phyloP scores from a whole-genome alignment of 164 flowering plant genomes.

The Hamamelis virginiana region DNA sequence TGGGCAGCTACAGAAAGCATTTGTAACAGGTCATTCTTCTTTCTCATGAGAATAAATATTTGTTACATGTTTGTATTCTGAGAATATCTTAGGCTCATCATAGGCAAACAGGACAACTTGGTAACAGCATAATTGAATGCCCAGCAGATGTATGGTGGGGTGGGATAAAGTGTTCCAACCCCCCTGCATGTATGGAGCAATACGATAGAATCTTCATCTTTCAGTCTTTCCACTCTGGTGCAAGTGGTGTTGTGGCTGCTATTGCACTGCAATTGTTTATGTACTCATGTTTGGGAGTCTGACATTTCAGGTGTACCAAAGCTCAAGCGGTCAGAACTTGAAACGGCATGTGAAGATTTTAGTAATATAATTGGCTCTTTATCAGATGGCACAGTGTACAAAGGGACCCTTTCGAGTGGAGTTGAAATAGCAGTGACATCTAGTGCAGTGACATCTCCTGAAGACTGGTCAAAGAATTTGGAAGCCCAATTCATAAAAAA shows the following conservation, averaged over 20 bases:
- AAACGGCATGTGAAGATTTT: conserved; percentile 86
- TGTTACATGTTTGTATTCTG: not conserved
- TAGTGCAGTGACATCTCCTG: conserved; percentile 30
- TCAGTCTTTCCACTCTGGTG: conserved; percentile 2
- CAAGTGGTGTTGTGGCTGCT: not conserved
- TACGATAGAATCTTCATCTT: not conserved
- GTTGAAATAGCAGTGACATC: conserved; percentile 79
- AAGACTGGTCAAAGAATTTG: conserved; percentile 56
- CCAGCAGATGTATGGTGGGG: not conserved
- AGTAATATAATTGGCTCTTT: conserved; percentile 71
- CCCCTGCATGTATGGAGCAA: not conserved
- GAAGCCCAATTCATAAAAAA: conserved; percentile 63
- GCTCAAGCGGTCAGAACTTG: conserved; percentile 68
- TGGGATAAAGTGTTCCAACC: not conserved
- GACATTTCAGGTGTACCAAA: conserved; percentile 64
- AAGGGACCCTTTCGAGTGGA: conserved; percentile 85
- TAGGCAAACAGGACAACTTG: not conserved
- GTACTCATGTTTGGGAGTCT: not conserved
- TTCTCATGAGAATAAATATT: not conserved
- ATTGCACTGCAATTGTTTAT: not conserved
- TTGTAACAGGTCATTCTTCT: conserved; percentile 48
- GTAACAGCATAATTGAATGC: not conserved
- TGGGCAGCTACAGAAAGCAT: conserved; percentile 72
- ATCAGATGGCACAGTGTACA: conserved; percentile 56
- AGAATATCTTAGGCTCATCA: not conserved